A percentile compares a stretch with the other conserved stretches of the same genome.
Evolutionary conservation across 768 basidiomycete genomes (phyloP).

Genomic region (Naganishia kalamii): DNA sequence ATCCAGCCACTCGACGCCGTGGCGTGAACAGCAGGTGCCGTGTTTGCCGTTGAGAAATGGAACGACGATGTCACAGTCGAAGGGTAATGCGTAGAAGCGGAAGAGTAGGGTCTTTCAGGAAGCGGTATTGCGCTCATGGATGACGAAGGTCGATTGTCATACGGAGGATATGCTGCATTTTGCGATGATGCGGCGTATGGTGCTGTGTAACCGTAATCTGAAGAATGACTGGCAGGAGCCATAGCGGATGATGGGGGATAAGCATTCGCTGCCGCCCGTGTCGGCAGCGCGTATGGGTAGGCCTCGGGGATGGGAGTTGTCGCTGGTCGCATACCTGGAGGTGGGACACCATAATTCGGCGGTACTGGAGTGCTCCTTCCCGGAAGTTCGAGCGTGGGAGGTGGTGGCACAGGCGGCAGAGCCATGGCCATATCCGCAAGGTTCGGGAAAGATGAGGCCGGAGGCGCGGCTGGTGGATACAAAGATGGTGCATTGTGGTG

Average conservation of each 20-base stretch:
- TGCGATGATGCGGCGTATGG: constrained; percentile 16
- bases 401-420: neutral
- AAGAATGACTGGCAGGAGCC: neutral
- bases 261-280: neutral
- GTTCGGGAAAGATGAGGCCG: constrained; percentile 24
- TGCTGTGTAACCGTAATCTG: neutral
- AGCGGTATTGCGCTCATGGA: neutral
- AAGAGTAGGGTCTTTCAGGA: constrained; percentile 1
- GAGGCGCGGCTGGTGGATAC: constrained; percentile 11
- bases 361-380: neutral
- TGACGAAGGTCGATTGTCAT: constrained; percentile 17
- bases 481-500: neutral
- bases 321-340: neutral
- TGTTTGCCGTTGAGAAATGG: neutral
- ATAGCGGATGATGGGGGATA: neutral
- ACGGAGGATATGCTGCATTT: constrained; percentile 8
- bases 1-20: neutral
- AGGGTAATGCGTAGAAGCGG: constrained; percentile 8
- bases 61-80: constrained; percentile 8
- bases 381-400: neutral
- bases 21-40: neutral
- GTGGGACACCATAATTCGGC: neutral
- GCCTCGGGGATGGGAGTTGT: neutral
- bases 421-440: constrained; percentile 7
- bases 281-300: neutral